phyloP scores from a whole-genome alignment of 768 basidiomycete genomes.

The Hemileccinum impolitum region DNA sequence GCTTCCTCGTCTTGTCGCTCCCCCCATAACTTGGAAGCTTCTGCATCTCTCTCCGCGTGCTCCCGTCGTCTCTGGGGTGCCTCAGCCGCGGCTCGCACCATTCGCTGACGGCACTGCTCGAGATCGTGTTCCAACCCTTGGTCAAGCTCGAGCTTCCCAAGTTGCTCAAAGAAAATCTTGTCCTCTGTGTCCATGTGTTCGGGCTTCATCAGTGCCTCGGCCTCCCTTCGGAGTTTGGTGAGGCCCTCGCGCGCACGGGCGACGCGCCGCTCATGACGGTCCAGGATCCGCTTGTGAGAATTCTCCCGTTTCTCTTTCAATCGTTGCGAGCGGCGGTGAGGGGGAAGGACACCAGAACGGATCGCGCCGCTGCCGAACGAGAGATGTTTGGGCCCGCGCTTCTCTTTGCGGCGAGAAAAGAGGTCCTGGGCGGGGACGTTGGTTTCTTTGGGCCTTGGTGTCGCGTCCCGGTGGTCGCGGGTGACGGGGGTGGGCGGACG shows the following conservation, averaged over 20 bases:
- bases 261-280: conserved; percentile 4
- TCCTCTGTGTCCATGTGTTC: conserved; percentile 18
- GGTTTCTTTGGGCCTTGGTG: background rate
- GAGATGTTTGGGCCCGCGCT: conserved; percentile 15
- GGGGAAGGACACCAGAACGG: background rate
- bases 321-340: conserved; percentile 1
- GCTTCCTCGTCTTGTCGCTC: conserved; percentile 14
- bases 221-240: conserved; percentile 6
- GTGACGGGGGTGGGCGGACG: background rate
- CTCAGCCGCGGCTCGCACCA: conserved; percentile 22
- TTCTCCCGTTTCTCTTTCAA: conserved; percentile 10
- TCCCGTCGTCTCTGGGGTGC: conserved; percentile 11
- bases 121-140: conserved; percentile 12
- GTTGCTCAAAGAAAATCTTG: conserved; percentile 24
- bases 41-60: conserved; percentile 18
- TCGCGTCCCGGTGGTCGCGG: background rate
- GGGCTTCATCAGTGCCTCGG: conserved; percentile 17
- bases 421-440: background rate
- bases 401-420: conserved; percentile 7
- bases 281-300: background rate
- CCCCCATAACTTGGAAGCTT: conserved; percentile 16
- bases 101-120: conserved; percentile 18
- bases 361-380: conserved; percentile 4
- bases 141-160: conserved; percentile 15
- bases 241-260: conserved; percentile 1